Percentiles rank a stretch among this genome's conserved stretches.
Evolutionary conservation across 2,329 filamentous ascomycete genomes (phyloP).

Genomic region (Pseudodiploospora longispora): DNA sequence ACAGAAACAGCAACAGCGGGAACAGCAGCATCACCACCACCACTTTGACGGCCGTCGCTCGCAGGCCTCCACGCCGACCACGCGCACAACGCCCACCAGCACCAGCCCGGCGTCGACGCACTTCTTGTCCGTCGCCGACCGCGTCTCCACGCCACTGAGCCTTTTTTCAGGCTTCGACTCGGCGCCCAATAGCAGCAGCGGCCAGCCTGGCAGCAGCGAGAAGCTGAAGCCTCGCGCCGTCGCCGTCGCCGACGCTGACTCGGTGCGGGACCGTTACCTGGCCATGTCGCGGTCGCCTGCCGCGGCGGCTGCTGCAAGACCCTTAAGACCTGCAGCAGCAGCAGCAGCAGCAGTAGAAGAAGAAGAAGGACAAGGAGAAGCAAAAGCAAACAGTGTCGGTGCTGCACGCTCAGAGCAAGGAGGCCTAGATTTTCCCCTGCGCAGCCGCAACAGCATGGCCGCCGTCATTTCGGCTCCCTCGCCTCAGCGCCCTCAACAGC

Average conservation of each 20-base stretch:
- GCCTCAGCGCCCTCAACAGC: conserved; percentile 8
- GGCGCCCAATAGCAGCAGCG: conserved; percentile 4
- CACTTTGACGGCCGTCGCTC: conserved; percentile 2
- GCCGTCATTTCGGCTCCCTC: conserved; percentile 6
- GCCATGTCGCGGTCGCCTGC: conserved; percentile 6
- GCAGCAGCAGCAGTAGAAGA: conserved; percentile 1
- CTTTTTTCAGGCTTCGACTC: conserved; percentile 16
- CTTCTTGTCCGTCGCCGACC: conserved; percentile 21
- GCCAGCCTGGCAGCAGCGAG: background rate
- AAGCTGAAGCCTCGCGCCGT: background rate
- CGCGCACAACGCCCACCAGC: conserved; percentile 13
- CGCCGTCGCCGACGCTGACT: background rate
- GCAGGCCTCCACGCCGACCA: conserved; percentile 15
- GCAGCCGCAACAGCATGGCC: conserved; percentile 1
- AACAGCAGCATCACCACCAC: conserved; percentile 1
- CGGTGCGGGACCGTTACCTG: conserved; percentile 7
- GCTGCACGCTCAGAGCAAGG: too few relatives aligned
- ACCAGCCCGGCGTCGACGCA: conserved; percentile 19
- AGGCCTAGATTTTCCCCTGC: too few relatives aligned
- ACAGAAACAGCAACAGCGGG: background rate
- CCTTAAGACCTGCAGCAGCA: conserved; percentile 2
- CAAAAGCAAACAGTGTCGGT: background rate
- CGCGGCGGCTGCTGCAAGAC: background rate
- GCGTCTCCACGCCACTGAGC: conserved; percentile 20
- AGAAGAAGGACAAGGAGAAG: background rate